These are phyloP conservation scores for Wickerhamiella pararugosa DNA, from an alignment of 1,139 yeast species.

Conservation along the genomic window DNA sequence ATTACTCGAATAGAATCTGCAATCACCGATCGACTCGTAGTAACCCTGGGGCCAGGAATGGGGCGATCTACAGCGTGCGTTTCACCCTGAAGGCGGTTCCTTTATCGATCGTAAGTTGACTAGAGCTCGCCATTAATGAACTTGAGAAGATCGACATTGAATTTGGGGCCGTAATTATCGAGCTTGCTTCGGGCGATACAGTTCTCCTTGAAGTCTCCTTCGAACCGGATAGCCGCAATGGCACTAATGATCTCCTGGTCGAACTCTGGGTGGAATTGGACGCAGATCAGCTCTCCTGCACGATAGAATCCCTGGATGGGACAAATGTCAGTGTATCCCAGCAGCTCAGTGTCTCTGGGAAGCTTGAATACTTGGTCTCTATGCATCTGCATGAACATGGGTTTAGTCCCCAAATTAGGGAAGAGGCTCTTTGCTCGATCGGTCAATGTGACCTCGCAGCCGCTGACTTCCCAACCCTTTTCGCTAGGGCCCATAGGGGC, in stretches of 20 bases:
- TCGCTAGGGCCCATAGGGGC: constrained; percentile 41
- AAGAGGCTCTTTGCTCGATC: constrained; percentile 24
- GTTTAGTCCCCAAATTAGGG: constrained; percentile 20
- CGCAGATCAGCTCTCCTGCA: constrained; percentile 37
- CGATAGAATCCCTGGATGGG: constrained; percentile 48
- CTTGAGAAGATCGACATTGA: constrained; percentile 22
- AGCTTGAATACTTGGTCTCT: constrained; percentile 47
- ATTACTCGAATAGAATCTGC: too few species aligned
- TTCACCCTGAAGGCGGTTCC: too few species aligned
- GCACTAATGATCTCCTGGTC: constrained; percentile 21
- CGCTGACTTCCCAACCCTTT: constrained; percentile 64
- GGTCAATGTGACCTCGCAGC: constrained; percentile 37
- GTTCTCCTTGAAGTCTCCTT: constrained; percentile 10
- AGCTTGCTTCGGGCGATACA: constrained; percentile 13
- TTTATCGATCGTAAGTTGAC: not conserved
- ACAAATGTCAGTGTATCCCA: constrained; percentile 37
- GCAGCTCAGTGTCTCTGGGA: constrained; percentile 29
- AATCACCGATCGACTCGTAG: too few species aligned
- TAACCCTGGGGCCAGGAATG: too few species aligned
- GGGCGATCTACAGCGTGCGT: too few species aligned
- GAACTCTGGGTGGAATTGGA: constrained; percentile 91
- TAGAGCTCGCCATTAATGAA: constrained; percentile 17
- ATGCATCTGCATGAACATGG: constrained; percentile 49
- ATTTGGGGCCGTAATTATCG: constrained; percentile 21
- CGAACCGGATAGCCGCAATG: constrained; percentile 6